Conservation (phyloP, 768 basidiomycete genomes). For the Leucocoprinus sp. region DNA sequence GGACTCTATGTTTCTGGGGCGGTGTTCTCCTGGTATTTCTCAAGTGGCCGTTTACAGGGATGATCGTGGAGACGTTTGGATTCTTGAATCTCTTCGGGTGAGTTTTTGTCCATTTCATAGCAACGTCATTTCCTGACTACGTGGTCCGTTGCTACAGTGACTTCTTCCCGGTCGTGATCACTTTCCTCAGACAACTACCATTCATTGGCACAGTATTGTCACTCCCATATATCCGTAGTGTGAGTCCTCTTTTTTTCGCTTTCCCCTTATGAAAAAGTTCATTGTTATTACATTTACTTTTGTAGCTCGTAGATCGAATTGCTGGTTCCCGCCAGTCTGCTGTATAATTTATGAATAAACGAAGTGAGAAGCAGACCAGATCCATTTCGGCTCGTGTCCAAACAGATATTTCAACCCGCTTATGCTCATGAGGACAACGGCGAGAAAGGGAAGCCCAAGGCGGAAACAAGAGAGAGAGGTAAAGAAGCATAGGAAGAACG, state of each 20-base stretch:
- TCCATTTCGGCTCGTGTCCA: neutral
- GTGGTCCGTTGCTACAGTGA: slow-evolving; percentile 45
- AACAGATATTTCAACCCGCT: neutral
- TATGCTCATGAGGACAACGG: neutral
- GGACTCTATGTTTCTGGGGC: slow-evolving; percentile 80
- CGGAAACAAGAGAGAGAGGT: neutral
- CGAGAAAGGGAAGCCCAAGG: neutral
- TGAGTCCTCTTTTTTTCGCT: slow-evolving; percentile 30
- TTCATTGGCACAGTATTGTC: slow-evolving; percentile 83
- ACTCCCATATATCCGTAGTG: slow-evolving; percentile 80
- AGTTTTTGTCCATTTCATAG: slow-evolving; percentile 11
- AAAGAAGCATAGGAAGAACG: neutral
- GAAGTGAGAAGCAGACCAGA: slow-evolving; percentile 9
- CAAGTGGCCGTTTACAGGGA: slow-evolving; percentile 92
- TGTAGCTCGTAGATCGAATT: slow-evolving; percentile 68
- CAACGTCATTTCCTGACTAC: slow-evolving; percentile 2
- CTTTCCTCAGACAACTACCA: slow-evolving; percentile 92
- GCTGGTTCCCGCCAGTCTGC: slow-evolving; percentile 73
- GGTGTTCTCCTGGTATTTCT: slow-evolving; percentile 90
- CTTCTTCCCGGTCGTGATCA: slow-evolving; percentile 97
- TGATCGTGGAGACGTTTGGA: slow-evolving; percentile 91
- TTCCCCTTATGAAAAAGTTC: neutral
- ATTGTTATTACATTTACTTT: neutral
- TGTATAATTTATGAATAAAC: slow-evolving; percentile 34
- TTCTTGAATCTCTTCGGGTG: slow-evolving; percentile 98